Conservation (phyloP, 2,329 filamentous ascomycete species). For the Talaromyces pinophilus region DNA sequence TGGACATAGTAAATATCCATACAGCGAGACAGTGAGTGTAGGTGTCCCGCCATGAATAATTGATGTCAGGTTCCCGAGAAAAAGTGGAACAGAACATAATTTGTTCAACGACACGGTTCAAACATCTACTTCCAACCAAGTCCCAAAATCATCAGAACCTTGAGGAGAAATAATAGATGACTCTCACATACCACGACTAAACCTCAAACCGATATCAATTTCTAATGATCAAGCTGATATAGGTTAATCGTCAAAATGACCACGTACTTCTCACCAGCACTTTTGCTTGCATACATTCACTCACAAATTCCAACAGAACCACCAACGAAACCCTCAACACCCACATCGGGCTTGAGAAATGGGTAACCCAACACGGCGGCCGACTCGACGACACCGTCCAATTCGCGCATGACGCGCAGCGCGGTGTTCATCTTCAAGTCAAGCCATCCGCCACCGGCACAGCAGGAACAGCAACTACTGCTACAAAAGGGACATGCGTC, state of each 20-base stretch:
- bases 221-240: no score
- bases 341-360: constrained; percentile 36
- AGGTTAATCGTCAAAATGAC: background rate
- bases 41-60: background rate
- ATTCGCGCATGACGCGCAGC: constrained; percentile 36
- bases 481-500: constrained; percentile 34
- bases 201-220: background rate
- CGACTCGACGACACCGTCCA: constrained; percentile 36
- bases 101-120: background rate
- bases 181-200: background rate
- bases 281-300: background rate
- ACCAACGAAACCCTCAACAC: constrained; percentile 11
- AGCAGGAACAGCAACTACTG: background rate
- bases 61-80: background rate
- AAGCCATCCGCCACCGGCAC: constrained; percentile 24
- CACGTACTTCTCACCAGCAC: background rate
- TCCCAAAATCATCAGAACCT: background rate
- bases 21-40: no score
- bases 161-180: background rate
- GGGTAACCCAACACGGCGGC: constrained; percentile 37
- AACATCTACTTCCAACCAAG: background rate
- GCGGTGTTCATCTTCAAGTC: constrained; percentile 41
- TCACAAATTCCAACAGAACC: constrained; percentile 14
- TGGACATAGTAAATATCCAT: background rate
- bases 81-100: constrained; percentile 7